Base-by-base conservation (phyloP, 2,329 filamentous ascomycete species). In the Diaporthe longicolla region DNA sequence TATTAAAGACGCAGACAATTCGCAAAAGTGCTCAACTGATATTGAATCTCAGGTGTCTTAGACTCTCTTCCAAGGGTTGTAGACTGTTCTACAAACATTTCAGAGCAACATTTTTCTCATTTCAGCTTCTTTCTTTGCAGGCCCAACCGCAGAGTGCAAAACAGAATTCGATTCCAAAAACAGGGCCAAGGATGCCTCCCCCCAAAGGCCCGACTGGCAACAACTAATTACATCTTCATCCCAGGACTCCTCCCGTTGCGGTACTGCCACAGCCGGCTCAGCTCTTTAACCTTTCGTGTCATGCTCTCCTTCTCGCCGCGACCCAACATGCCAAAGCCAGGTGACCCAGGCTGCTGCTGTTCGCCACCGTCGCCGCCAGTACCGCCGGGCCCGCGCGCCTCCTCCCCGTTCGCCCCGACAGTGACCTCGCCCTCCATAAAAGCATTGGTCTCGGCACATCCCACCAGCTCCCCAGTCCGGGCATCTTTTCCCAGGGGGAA, bases 191-290 rank as follows among this genome's bases (percentile, higher is more conserved):
- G 48, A 52, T 24, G n/a, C 10, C 11, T 13, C 48, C n/a, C n/a
- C 10, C 4, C 29, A 4, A 10, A 15, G 17, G 10, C n/a, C 3
- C 29, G 8, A 43, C 15, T n/a, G 29, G 29, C 58, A 87, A 66
- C 73, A 82, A 75, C 1, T 82, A 82, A 75, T 1, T 82, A 82
- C 19, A 84, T 82, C 29, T 78, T 77, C 50, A 87, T 85, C 9
- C 83, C 78, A 1, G 90, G 90, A 52, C 85, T 88, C 72, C 80
- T 82, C 2, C 91, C 91, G 78, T 92, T 92, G 66, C 90, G 84
- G 78, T 92, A 92, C 76, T 87, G 83, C 90, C 91, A 92, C 32
- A 93, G 80, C 58, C 90, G 85, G 78, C 90, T 91, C 59, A 92
- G 81, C 71, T 92, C 87, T 80, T 88, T 91, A 8, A 92, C 90